Percentiles rank a stretch among this genome's conserved stretches.
These are phyloP conservation scores for Arxiozyma bovina DNA, from an alignment of 1,139 yeast genomes.

Conservation along the genomic window DNA sequence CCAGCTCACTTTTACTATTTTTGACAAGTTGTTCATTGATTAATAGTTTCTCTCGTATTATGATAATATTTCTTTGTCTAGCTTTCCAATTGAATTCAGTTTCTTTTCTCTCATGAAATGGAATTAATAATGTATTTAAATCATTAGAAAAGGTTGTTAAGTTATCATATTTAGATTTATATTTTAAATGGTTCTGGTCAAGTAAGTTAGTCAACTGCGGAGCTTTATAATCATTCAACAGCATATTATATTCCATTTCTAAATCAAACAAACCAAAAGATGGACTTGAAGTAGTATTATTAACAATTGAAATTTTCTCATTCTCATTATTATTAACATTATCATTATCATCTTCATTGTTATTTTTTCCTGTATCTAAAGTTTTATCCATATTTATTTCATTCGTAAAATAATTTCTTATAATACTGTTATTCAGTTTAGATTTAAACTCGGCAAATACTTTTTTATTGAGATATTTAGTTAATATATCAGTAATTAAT, in stretches of 20 bases:
- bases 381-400: background rate
- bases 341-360: background rate
- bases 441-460: conserved; percentile 3
- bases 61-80: conserved; percentile 56
- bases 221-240: conserved; percentile 11
- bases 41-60: conserved; percentile 42
- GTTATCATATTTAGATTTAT: conserved; percentile 21
- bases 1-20: conserved; percentile 38
- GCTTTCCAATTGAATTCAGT: conserved; percentile 80
- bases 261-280: conserved; percentile 8
- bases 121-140: conserved; percentile 33
- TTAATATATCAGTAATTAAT: conserved; percentile 17
- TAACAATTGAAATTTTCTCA: background rate
- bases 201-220: conserved; percentile 8
- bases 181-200: conserved; percentile 4
- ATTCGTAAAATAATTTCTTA: conserved; percentile 1
- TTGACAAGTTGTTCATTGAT: conserved; percentile 48
- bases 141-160: conserved; percentile 33
- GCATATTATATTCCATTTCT: conserved; percentile 9
- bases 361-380: background rate
- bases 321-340: background rate
- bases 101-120: conserved; percentile 64
- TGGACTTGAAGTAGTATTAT: background rate
- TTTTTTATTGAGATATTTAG: conserved; percentile 9
- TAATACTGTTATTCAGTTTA: conserved; percentile 3